Evolutionary conservation across 495 filamentous ascomycete species (phyloP).

Genomic region (Collariella sp.): DNA sequence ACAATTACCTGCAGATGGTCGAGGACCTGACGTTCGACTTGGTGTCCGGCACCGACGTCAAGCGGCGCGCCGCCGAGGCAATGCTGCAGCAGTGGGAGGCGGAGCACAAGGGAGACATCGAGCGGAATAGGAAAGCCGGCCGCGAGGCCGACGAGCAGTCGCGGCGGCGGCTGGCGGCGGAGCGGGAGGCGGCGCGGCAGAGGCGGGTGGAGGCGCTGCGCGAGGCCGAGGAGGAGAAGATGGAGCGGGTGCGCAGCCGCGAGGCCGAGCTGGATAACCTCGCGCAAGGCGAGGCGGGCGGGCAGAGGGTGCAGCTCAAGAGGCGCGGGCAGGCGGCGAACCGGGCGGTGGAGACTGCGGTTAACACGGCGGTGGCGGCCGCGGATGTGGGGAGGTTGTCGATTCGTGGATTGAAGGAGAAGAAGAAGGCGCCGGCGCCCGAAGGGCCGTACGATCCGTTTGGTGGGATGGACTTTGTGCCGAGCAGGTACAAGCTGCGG

Average conservation of each 20-base stretch:
- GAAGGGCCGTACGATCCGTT: slow-evolving; percentile 80
- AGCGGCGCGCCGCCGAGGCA: slow-evolving; percentile 53
- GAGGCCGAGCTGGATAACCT: slow-evolving; percentile 45
- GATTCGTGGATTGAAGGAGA: slow-evolving; percentile 72
- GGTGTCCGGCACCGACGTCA: slow-evolving; percentile 59
- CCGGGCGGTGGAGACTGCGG: slow-evolving; percentile 15
- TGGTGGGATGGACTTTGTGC: slow-evolving; percentile 58
- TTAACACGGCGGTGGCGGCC: background rate
- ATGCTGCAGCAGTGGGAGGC: slow-evolving; percentile 57
- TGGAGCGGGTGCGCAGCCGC: slow-evolving; percentile 40
- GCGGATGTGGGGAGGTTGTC: slow-evolving; percentile 38
- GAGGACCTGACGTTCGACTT: slow-evolving; percentile 87
- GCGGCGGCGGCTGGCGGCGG: slow-evolving; percentile 30
- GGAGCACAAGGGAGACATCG: slow-evolving; percentile 60
- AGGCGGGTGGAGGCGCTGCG: slow-evolving; percentile 51
- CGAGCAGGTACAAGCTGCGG: slow-evolving; percentile 58
- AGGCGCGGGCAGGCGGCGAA: slow-evolving; percentile 44
- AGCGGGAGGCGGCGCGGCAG: slow-evolving; percentile 48
- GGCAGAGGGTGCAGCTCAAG: slow-evolving; percentile 54
- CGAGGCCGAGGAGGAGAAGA: slow-evolving; percentile 47
- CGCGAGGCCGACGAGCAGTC: slow-evolving; percentile 47
- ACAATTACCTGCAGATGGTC: slow-evolving; percentile 90
- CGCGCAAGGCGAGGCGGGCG: slow-evolving; percentile 34
- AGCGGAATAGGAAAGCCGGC: slow-evolving; percentile 59
- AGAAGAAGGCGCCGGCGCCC: slow-evolving; percentile 26